phyloP scores from a whole-genome alignment of 768 basidiomycete species.

The Pleurotus platypus region DNA sequence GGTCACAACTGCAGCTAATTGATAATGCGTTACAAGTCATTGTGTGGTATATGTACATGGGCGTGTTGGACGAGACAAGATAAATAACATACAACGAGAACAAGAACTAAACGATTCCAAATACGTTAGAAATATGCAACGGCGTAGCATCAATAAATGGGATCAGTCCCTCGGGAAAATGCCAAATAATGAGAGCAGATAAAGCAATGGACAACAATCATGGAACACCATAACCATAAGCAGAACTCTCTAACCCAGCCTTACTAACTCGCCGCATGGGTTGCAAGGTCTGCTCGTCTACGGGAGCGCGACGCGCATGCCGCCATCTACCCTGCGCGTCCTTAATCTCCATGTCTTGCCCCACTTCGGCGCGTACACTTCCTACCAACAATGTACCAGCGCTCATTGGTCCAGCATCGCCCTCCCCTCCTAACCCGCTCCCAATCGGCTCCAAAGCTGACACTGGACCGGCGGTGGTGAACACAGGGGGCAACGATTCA shows the following conservation, averaged over 20 bases:
- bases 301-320: slow-evolving; percentile 83
- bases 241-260: slow-evolving; percentile 81
- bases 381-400: slow-evolving; percentile 34
- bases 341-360: slow-evolving; percentile 86
- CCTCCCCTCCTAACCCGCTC: slow-evolving; percentile 22
- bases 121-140: no score
- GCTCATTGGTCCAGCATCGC: slow-evolving; percentile 29
- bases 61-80: no score
- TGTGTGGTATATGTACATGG: no score
- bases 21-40: no score
- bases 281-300: slow-evolving; percentile 84
- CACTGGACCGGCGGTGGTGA: slow-evolving; percentile 22
- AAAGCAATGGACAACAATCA: no score
- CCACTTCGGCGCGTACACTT: slow-evolving; percentile 55
- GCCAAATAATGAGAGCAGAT: no score
- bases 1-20: no score
- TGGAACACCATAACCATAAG: slow-evolving; percentile 15
- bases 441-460: slow-evolving; percentile 11
- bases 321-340: slow-evolving; percentile 83
- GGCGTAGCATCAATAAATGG: no score
- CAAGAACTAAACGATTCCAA: no score
- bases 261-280: slow-evolving; percentile 90
- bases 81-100: no score
- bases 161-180: no score
- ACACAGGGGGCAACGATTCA: slow-evolving; percentile 69